Conservation (phyloP, 2,329 filamentous ascomycete genomes). For the Trichophyton rubrum region DNA sequence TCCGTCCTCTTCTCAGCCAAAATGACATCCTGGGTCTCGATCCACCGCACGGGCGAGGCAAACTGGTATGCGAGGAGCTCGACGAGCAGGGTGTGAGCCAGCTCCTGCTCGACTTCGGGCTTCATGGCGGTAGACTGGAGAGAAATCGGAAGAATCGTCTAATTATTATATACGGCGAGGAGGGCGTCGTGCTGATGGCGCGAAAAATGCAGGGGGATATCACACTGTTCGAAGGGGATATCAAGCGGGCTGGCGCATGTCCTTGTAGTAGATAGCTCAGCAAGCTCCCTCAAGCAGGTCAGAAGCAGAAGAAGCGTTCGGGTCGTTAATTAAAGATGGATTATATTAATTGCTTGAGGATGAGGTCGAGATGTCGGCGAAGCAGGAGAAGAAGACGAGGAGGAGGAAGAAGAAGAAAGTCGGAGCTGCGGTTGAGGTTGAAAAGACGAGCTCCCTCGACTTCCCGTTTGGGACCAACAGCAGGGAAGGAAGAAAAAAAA, state of each 20-base stretch:
- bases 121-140: constrained; percentile 52
- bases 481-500: neutral
- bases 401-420: constrained; percentile 9
- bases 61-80: constrained; percentile 99
- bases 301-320: neutral
- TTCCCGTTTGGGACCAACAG: neutral
- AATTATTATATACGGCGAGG: neutral
- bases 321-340: neutral
- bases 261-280: neutral
- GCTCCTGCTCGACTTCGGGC: constrained; percentile 98
- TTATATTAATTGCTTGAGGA: constrained; percentile 3
- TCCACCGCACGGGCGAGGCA: constrained; percentile 97
- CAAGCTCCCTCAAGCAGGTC: neutral
- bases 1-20: constrained; percentile 91
- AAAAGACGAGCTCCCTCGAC: constrained; percentile 9
- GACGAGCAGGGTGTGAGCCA: constrained; percentile 93
- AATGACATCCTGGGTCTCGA: constrained; percentile 99
- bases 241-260: neutral
- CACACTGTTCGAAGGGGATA: neutral
- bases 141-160: neutral
- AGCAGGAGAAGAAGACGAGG: constrained; percentile 10
- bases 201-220: neutral
- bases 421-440: constrained; percentile 9
- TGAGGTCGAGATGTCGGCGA: constrained; percentile 8
- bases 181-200: neutral